These are phyloP conservation scores for Oldenlandia corymbosa DNA, from an alignment of 257 asterid species.

Conservation along the genomic window DNA sequence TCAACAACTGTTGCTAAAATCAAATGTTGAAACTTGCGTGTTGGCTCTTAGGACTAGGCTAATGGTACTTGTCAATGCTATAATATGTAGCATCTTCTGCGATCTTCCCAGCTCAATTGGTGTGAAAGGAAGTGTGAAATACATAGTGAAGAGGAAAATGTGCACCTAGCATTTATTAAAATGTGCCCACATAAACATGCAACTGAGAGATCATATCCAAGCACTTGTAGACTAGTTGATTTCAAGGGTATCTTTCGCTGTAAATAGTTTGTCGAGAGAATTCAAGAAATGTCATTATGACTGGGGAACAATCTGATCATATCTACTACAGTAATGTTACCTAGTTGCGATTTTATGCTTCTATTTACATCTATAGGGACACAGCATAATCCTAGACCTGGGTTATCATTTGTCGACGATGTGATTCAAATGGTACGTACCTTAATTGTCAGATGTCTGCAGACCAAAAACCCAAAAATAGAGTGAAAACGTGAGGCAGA, in stretches of 20 bases:
- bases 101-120: not conserved
- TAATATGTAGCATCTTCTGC: not conserved
- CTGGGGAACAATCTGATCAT: constrained; percentile 18
- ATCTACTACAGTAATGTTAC: constrained; percentile 3
- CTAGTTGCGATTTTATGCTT: constrained; percentile 4
- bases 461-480: not conserved
- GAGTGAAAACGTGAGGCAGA: no score
- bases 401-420: constrained; percentile 13
- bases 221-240: not conserved
- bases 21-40: not conserved
- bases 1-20: no score
- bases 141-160: not conserved
- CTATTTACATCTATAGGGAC: constrained; percentile 3
- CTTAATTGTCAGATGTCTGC: not conserved
- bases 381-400: not conserved
- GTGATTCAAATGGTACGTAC: constrained; percentile 6
- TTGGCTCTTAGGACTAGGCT: not conserved
- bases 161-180: not conserved
- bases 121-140: constrained; percentile 5
- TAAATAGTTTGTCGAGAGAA: constrained; percentile 8
- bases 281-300: not conserved
- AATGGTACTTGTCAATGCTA: not conserved
- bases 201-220: constrained; percentile 2
- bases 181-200: constrained; percentile 7
- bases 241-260: not conserved